phyloP scores from a whole-genome alignment of 495 filamentous ascomycete species.

The Talaromyces stipitatus region DNA sequence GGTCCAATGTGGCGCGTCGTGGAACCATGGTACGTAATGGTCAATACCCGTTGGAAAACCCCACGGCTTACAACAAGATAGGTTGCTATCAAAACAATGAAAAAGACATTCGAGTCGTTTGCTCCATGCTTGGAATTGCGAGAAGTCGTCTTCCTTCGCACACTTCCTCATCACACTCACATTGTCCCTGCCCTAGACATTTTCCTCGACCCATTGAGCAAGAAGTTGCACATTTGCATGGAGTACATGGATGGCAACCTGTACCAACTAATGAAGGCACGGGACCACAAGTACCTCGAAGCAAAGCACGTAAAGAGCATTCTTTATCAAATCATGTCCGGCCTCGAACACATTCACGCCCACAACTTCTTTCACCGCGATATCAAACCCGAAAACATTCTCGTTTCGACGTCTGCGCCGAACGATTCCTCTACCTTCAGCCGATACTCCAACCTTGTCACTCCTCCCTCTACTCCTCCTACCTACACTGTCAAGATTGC shows the following conservation, averaged over 20 bases:
- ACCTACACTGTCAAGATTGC: conserved; percentile 97
- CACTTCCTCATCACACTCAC: conserved; percentile 79
- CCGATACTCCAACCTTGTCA: conserved; percentile 87
- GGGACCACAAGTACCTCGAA: conserved; percentile 90
- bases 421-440: conserved; percentile 76
- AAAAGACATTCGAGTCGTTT: conserved; percentile 96
- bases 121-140: conserved; percentile 81
- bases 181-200: conserved; percentile 97
- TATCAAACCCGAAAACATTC: conserved; percentile 98
- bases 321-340: conserved; percentile 90
- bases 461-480: conserved; percentile 88
- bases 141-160: conserved; percentile 92
- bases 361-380: conserved; percentile 98
- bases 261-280: conserved; percentile 97
- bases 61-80: conserved; percentile 32
- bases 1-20: conserved; percentile 78
- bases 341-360: conserved; percentile 93
- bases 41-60: background rate
- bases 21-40: conserved; percentile 74
- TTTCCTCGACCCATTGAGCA: conserved; percentile 91
- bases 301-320: conserved; percentile 94
- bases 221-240: conserved; percentile 97
- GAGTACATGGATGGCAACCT: conserved; percentile 99
- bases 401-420: conserved; percentile 85
- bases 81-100: conserved; percentile 99